Evolutionary conservation across 2,329 filamentous ascomycete species (phyloP), one percentile per base, ranked within the genome.

Genomic region (Bertia moriformis): DNA sequence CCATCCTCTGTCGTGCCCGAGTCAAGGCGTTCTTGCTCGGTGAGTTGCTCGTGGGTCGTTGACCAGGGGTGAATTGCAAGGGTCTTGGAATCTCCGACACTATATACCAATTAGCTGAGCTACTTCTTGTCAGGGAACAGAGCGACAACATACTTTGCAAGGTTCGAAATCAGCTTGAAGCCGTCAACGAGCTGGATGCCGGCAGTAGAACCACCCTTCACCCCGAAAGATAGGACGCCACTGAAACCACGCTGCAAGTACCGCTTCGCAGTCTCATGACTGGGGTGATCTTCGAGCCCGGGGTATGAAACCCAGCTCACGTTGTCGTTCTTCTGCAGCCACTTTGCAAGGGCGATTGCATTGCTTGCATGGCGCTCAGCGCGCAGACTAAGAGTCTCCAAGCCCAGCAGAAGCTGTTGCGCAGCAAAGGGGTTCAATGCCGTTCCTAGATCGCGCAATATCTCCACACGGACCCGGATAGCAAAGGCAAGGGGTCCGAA

Each of bases 291-390:
- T 49, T 71, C 63, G 1, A 83, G 58, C 14, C 78, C 78, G 0
- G 73, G 77, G 51, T 83, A 83, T 29, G 70, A 75, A 3, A 83
- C 78, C 78, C 78, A 83, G 24, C 66, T 65, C 5, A 83, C 77
- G 45, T 78, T 67, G 43, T 70, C 62, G 51, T 82, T 76, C 51
- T 62, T 66, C 56, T 78, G 67, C 12, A 83, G 56, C 78, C 78
- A 83, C 46, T 65, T 60, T 0, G 78, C 78, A 30, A 83, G 59
- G 37, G 66, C 65, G 27, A 77, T 46, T 1, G 78, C 67, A 49
- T 83, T 83, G 42, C 63, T 57, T 0, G 72, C 76, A 50, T 82
- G 78, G 39, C 78, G 61, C 53, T 83, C 78, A 36, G 63, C 66
- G 22, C 78, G 64, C 55, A 83, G 51, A 46, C 69, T 75, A 41